phyloP scores from a whole-genome alignment of 2,329 filamentous ascomycete species.

The Diplodia seriata region DNA sequence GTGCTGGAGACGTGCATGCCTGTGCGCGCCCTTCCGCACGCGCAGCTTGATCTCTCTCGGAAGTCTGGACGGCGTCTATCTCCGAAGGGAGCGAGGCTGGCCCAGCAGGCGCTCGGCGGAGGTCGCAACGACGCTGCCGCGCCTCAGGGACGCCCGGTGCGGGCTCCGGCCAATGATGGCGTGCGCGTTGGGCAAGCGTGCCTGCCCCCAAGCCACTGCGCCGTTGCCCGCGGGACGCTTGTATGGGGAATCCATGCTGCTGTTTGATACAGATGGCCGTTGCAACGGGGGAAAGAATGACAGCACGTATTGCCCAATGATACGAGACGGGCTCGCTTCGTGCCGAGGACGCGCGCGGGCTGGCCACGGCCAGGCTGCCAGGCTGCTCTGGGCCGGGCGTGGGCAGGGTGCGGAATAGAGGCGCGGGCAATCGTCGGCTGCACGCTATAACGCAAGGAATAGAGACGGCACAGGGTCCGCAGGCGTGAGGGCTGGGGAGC shows the following conservation, averaged over 20 bases:
- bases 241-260: slow-evolving; percentile 31
- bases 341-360: slow-evolving; percentile 1
- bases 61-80: slow-evolving; percentile 20
- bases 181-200: neutral
- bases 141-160: slow-evolving; percentile 13
- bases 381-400: no score
- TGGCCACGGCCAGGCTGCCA: neutral
- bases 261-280: slow-evolving; percentile 27
- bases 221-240: slow-evolving; percentile 23
- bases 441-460: slow-evolving; percentile 24
- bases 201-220: slow-evolving; percentile 16
- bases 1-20: slow-evolving; percentile 21
- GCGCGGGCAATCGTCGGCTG: slow-evolving; percentile 25
- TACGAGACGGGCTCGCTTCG: slow-evolving; percentile 7
- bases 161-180: slow-evolving; percentile 6
- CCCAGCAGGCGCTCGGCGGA: neutral
- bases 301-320: slow-evolving; percentile 16
- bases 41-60: slow-evolving; percentile 22
- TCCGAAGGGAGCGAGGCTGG: slow-evolving; percentile 8
- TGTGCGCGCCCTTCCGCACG: neutral
- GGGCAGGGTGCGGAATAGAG: slow-evolving; percentile 3
- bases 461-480: slow-evolving; percentile 20
- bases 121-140: slow-evolving; percentile 13
- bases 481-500: neutral
- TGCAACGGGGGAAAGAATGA: slow-evolving; percentile 14